Percentiles rank a stretch among this genome's conserved stretches.
Evolutionary conservation across 208 protist species (phyloP).

Genomic region (Leishmania arabica): DNA sequence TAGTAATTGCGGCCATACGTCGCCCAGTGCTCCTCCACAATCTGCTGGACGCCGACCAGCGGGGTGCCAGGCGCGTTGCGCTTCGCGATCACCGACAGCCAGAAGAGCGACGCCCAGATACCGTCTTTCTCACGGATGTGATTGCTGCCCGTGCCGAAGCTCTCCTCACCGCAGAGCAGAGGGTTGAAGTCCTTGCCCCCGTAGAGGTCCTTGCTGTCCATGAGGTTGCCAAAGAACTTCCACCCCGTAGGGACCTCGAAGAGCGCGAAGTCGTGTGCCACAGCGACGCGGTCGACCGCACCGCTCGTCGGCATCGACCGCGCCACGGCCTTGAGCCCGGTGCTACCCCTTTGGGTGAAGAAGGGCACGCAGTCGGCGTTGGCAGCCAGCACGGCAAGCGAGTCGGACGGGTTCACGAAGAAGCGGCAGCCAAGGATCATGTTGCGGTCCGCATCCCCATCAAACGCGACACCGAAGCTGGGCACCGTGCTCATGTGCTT

Average conservation of each 20-base stretch:
- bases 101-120: constrained; percentile 97
- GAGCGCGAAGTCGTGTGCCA: constrained; percentile 55
- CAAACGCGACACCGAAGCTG: constrained; percentile 95
- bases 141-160: constrained; percentile 97
- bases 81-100: constrained; percentile 95
- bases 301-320: constrained; percentile 96
- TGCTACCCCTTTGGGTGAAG: constrained; percentile 47
- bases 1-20: constrained; percentile 98
- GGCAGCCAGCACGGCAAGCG: constrained; percentile 95
- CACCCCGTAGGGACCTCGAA: constrained; percentile 97
- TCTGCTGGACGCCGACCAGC: constrained; percentile 86
- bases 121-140: constrained; percentile 99
- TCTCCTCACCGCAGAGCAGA: constrained; percentile 98
- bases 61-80: constrained; percentile 32
- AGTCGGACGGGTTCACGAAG: constrained; percentile 98
- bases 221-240: constrained; percentile 99
- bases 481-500: constrained; percentile 35
- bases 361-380: constrained; percentile 94
- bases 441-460: constrained; percentile 98
- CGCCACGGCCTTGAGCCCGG: constrained; percentile 89
- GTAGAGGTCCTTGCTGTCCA: constrained; percentile 92
- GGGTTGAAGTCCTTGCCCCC: constrained; percentile 69
- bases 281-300: constrained; percentile 93
- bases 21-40: constrained; percentile 95
- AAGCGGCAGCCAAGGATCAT: constrained; percentile 97